Evolutionary conservation across 176 grass and related monocot species (phyloP), one percentile per base, ranked within the genome.

Genomic region (Guadua angustifolia): DNA sequence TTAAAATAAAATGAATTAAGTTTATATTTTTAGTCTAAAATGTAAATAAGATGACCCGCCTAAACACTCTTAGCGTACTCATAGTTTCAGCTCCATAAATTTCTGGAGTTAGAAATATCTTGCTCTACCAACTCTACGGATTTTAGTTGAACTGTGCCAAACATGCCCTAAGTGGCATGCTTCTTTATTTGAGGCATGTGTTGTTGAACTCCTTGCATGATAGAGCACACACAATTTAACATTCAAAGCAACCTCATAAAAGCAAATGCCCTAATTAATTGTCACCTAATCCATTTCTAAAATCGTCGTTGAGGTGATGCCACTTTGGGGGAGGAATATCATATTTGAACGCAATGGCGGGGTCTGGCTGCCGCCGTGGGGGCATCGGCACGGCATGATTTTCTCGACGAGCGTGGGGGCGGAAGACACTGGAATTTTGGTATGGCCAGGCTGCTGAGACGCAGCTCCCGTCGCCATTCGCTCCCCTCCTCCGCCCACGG

Each of bases 391-490:
- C 0, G 17, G 77, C 70, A 66, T 86, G 83, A 82, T 64, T 82
- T n/a, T n/a, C n/a, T n/a, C n/a, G n/a, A n/a, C n/a, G n/a, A n/a
- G n/a, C n/a, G n/a, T n/a, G n/a, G n/a, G n/a, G n/a, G n/a, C 89
- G 55, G 82, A 47, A 66, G 71, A 62, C 89, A 88, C 89, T 91
- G 89, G 81, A 66, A 9, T n/a, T 79, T 70, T 16, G 15, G 89
- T 91, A 81, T 85, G 85, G 69, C 70, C 5, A 35, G 26, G n/a
- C 74, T 64, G 86, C 7, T 56, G 80, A 36, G 84, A 80, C 85
- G 81, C 85, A 80, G 81, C 85, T 81, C 85, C 85, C 89, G 85
- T 88, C 89, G 89, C 89, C 85, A 75, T 12, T 80, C 89, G 43
- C 51, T 0, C 22, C 14, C 19, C 0, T 0, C 40, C 40, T 4